Evolutionary conservation across 331 rosid species (phyloP).

Genomic region (Acacia pycnantha): DNA sequence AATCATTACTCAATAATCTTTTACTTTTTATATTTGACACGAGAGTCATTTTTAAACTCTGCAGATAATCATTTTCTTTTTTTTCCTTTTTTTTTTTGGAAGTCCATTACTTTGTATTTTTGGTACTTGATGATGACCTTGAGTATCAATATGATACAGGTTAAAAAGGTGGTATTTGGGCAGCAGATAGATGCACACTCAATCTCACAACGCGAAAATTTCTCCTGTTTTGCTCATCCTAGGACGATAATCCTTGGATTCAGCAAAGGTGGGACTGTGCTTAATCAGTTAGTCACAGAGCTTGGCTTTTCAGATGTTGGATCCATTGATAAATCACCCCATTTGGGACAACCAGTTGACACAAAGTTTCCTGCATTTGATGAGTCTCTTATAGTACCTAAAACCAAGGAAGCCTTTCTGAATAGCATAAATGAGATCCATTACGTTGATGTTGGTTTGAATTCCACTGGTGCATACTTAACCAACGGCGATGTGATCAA

Average conservation of each 20-base stretch:
- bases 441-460: conserved; percentile 89
- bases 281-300: conserved; percentile 82
- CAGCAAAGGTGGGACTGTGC: conserved; percentile 89
- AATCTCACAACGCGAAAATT: conserved; percentile 9
- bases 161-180: conserved; percentile 28
- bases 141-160: conserved; percentile 43
- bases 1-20: not conserved
- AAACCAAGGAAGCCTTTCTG: conserved; percentile 50
- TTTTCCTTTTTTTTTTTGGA: not conserved
- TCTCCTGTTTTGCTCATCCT: conserved; percentile 34
- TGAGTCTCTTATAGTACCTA: conserved; percentile 36
- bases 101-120: not conserved
- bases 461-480: conserved; percentile 71
- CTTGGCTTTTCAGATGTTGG: conserved; percentile 49
- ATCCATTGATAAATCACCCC: conserved; percentile 18
- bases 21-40: not conserved
- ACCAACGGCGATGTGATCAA: conserved; percentile 47
- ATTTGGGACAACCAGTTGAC: conserved; percentile 13
- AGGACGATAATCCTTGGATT: conserved; percentile 73
- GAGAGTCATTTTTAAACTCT: not conserved
- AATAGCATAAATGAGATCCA: conserved; percentile 72
- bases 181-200: conserved; percentile 27
- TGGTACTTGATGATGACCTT: not conserved
- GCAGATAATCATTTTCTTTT: not conserved
- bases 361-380: not conserved